phyloP scores from a whole-genome alignment of 2,329 filamentous ascomycete genomes.

The Botryotinia globosa region DNA sequence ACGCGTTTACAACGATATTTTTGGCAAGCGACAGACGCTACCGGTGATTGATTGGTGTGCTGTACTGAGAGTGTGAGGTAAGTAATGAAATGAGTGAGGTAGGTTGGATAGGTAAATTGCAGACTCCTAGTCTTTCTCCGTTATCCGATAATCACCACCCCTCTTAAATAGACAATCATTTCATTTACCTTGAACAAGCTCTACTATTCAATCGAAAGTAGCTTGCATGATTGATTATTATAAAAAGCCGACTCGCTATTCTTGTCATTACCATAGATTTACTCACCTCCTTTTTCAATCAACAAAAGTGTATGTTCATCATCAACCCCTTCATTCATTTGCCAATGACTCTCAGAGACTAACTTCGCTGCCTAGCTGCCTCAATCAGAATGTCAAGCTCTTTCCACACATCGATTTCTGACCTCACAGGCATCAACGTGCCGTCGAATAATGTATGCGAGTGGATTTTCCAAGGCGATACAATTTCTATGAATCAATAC shows the following conservation, averaged over 20 bases:
- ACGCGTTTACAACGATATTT: not conserved
- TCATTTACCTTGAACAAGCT: not conserved
- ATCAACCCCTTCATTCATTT: constrained; percentile 2
- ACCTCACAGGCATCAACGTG: not conserved
- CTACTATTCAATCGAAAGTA: not conserved
- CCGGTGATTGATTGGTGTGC: not conserved
- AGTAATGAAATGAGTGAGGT: not conserved
- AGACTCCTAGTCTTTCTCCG: not conserved
- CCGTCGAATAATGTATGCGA: not conserved
- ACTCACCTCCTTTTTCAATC: not conserved
- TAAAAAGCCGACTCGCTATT: not conserved
- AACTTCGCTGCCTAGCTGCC: not conserved
- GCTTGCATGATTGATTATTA: not conserved
- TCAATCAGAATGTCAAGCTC: not conserved
- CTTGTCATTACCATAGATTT: not conserved
- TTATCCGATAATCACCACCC: not conserved
- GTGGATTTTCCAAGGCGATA: constrained; percentile 6
- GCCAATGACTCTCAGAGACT: not conserved
- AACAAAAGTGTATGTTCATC: not conserved
- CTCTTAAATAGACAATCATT: not conserved
- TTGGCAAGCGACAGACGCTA: constrained; percentile 9
- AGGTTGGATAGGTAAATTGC: not conserved
- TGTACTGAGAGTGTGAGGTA: constrained; percentile 2
- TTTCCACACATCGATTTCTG: not conserved
- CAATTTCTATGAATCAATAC: not conserved